Base-by-base conservation (phyloP, 768 basidiomycete genomes). In the Lactifluus volemus region DNA sequence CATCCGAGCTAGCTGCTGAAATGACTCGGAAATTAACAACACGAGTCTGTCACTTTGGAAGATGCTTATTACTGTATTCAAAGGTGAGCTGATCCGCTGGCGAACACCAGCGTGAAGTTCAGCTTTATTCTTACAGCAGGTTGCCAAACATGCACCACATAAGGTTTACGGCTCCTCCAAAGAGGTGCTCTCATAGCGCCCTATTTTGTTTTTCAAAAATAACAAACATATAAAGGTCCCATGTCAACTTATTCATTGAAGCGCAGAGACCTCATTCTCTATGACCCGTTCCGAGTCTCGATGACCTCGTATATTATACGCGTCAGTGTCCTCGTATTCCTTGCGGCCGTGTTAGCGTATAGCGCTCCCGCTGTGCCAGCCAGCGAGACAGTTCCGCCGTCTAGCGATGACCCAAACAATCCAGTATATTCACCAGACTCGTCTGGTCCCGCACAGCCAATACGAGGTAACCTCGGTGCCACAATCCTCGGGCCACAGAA, bases 401-500 rank as follows among this genome's bases (percentile, higher is more conserved):
- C 69, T 25, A 69, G 68, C 53, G 65, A 68, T 57, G 63, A 72
- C 55, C 68, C 71, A n/a, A 73, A 72, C 63, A 42, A 49, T 19
- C 54, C 57, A 10, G 49, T 65, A 17, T 72, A 67, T 66, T 53
- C 48, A 9, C 66, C 65, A 21, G 54, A 44, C 39, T 49, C 61
- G 25, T 60, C 67, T 9, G 68, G 58, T 49, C 45, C 67, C 39
- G 77, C 79, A 5, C 63, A 80, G 63, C 78, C 82, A 10, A 67
- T 79, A 42, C 79, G 82, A 15, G 78, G 71, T 1, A 36, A 66
- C 0, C 71, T 79, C 3, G 84, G 84, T 0, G 73, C 74, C 0
- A 60, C 58, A 5, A 75, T 87, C 55, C 67, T 87, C 2, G 85
- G 82, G 1, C 85, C 82, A 0, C 73, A 84, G 56, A 84, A 88